phyloP scores from a whole-genome alignment of 306 rosid genomes.

The Ochetophila trinervis region DNA sequence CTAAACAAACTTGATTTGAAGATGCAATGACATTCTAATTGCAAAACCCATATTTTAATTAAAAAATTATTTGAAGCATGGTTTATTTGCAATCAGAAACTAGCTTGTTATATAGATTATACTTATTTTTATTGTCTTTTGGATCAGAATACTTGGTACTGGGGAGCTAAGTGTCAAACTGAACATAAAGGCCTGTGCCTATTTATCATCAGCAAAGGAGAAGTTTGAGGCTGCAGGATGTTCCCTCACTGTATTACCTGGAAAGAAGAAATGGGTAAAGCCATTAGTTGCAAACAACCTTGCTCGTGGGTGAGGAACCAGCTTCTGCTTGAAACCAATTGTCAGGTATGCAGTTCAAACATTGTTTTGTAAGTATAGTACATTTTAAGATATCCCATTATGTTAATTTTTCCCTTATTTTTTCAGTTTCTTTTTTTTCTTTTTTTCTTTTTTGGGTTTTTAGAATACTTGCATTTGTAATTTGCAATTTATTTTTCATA shows the following conservation, averaged over 20 bases:
- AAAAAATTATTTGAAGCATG: neutral
- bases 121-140: slow-evolving; percentile 5
- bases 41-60: neutral
- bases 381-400: slow-evolving; percentile 20
- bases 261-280: slow-evolving; percentile 97
- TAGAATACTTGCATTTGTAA: slow-evolving; percentile 4
- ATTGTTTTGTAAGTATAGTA: slow-evolving; percentile 21
- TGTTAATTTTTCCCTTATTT: slow-evolving; percentile 18
- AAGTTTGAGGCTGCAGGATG: slow-evolving; percentile 86
- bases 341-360: neutral
- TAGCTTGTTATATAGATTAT: neutral
- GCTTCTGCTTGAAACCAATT: slow-evolving; percentile 34
- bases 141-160: slow-evolving; percentile 72
- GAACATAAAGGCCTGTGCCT: slow-evolving; percentile 77
- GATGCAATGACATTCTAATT: neutral
- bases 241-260: slow-evolving; percentile 74
- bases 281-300: slow-evolving; percentile 88
- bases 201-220: slow-evolving; percentile 80
- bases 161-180: slow-evolving; percentile 81
- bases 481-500: neutral
- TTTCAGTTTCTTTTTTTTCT: slow-evolving; percentile 15
- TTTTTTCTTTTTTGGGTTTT: too few species aligned
- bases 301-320: slow-evolving; percentile 68
- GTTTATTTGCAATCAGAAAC: neutral
- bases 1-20: neutral